Evolutionary conservation across 169 alveolate species (phyloP), one percentile per base, ranked within the genome.

Genomic region (Sarcocystis neurona): DNA sequence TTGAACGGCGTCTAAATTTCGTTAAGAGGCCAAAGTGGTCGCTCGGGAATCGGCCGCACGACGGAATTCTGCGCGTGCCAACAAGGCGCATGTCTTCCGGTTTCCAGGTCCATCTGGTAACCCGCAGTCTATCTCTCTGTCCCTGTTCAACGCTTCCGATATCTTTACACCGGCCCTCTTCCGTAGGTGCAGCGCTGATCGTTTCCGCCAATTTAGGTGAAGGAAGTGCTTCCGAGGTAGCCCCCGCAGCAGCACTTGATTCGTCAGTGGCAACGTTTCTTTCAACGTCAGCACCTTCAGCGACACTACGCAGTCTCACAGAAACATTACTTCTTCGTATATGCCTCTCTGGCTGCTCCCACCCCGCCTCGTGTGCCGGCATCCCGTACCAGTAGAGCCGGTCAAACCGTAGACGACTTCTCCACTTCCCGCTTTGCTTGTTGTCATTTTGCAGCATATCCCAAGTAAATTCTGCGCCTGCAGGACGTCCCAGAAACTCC

Each of bases 381-480:
- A n/a, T n/a, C n/a, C n/a, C 41, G 58, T 56, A 72, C 82, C 82
- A 72, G 82, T 72, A 72, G 37, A 72, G 56, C 56, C 89, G 41
- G 74, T 85, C 89, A 74, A 85, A 85, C 41, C 89, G 82, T 37
- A 75, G 77, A 20, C 89, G 63, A 4, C 84, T 48, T 37, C 50
- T 44, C 82, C 82, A 72, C 56, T 72, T 72, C 82, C 34, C 41
- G n/a, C n/a, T n/a, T 30, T 78, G 77, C 80, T n/a, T 75, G 89
- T 89, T 89, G 66, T 82, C 87, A 41, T 89, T 89, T 37, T 66
- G 68, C 27, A 56, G 27, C 89, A 89, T 72, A 50, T 89, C 92
- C 92, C 92, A 89, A 58, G 92, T 89, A 89, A 63, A 79, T 75
- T 20, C 63, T 48, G 87, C 78, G 79, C 72, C 56, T 0, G n/a